phyloP scores from a whole-genome alignment of 441 rosid species.

The Gossypium armourianum region DNA sequence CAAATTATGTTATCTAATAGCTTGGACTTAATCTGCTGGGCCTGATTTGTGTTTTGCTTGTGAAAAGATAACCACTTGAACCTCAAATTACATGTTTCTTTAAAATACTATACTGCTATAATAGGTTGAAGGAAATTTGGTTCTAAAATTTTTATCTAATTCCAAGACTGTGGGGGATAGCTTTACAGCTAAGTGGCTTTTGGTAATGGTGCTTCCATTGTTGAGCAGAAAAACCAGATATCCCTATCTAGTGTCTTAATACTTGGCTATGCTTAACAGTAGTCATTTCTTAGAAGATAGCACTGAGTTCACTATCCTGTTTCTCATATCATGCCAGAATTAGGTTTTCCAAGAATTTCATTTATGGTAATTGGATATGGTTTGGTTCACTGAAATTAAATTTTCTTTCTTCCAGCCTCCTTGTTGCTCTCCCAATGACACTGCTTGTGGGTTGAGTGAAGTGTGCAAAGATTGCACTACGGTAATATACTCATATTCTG shows the following conservation, averaged over 20 bases:
- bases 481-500: conserved; percentile 36
- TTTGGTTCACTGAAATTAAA: conserved; percentile 8
- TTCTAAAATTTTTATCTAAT: conserved; percentile 5
- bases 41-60: background rate
- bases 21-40: conserved; percentile 8
- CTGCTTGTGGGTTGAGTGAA: conserved; percentile 53
- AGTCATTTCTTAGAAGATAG: background rate
- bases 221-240: background rate
- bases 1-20: background rate
- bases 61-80: background rate
- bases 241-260: background rate
- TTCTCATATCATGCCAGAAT: background rate
- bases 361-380: conserved; percentile 3
- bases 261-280: background rate
- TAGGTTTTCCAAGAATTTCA: background rate
- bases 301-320: background rate
- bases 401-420: conserved; percentile 56
- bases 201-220: background rate
- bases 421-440: conserved; percentile 55
- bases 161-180: background rate
- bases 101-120: background rate
- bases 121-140: background rate
- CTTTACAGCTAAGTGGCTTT: background rate
- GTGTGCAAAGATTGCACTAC: conserved; percentile 93
- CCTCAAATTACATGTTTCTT: background rate